Evolutionary conservation across 257 asterid genomes (phyloP), one percentile per base, ranked within the genome.

Genomic region (Petunia axillaris): DNA sequence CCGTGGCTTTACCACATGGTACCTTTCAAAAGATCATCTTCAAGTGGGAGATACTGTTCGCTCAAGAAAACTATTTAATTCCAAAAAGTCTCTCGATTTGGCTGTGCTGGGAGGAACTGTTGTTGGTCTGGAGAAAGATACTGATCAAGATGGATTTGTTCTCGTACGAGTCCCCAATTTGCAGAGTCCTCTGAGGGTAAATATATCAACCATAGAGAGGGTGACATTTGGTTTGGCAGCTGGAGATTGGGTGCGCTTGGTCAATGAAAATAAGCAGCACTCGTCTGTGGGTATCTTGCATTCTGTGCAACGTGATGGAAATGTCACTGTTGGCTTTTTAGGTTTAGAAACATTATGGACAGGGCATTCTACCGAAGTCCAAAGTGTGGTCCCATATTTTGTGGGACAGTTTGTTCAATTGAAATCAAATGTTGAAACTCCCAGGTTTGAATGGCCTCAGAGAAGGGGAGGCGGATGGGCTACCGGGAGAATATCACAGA

Each of bases 221-320:
- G 91, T 89, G 65, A 86, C 91, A 70, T 87, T 59, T 57, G 91
- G 93, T 75, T 86, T 91, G 65, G 84, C 92, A 40, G 75, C 89
- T 4, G 96, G 96, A 46, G 91, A 91, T 86, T 91, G 92, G 93
- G 93, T 91, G 38, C 85, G 63, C 5, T 79, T 91, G 64, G 80
- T 81, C 37, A 76, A 82, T 79, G 90, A 78, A 76, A 83, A 48
- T 44, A 65, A 44, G 46, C 55, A 86, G 46, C 92, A 89, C 83
- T 86, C 92, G 2, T 79, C 87, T 43, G 82, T 89, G 41, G 96
- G 96, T 6, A 85, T 91, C 63, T 63, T 91, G 38, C 93, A 89
- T 79, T 76, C 86, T 25, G 87, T 91, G 64, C 83, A 82, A 25
- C 89, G 93, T 37, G 89, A 91, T 73, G 93, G 91, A 79, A 85